Evolutionary conservation across 306 rosid species (phyloP).

Genomic region (Herpetospermum pedunculosum): DNA sequence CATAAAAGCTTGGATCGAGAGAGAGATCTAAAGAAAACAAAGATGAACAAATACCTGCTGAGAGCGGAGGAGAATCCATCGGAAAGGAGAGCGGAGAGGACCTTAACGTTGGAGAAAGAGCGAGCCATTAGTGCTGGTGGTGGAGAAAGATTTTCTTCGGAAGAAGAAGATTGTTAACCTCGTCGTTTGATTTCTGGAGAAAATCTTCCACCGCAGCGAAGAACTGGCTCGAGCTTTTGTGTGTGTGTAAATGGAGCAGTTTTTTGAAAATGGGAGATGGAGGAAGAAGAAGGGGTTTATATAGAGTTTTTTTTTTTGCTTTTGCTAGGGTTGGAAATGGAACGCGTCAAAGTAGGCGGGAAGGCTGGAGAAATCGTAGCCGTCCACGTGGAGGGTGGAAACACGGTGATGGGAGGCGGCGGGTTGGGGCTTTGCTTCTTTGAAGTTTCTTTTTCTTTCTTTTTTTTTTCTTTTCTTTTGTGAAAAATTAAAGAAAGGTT

Average conservation of each 20-base stretch:
- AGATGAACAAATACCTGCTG: conserved; percentile 27
- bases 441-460: conserved; percentile 1
- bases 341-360: conserved; percentile 2
- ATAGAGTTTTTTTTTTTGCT: too few relatives aligned
- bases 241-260: neutral
- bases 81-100: conserved; percentile 33
- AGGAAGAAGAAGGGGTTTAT: neutral
- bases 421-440: neutral
- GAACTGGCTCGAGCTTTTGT: neutral
- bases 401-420: conserved; percentile 8
- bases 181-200: neutral
- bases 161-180: neutral
- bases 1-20: neutral
- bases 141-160: neutral
- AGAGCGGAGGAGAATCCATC: conserved; percentile 36
- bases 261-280: neutral
- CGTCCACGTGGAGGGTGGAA: neutral
- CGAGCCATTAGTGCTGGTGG: conserved; percentile 45
- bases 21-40: neutral
- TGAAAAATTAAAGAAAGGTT: conserved; percentile 1
- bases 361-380: neutral
- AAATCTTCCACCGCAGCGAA: conserved; percentile 4
- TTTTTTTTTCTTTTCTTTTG: neutral
- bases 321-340: neutral
- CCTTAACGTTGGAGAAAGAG: conserved; percentile 56